Conservation (phyloP, 345 rosid species). For the Ceriops decandra region DNA sequence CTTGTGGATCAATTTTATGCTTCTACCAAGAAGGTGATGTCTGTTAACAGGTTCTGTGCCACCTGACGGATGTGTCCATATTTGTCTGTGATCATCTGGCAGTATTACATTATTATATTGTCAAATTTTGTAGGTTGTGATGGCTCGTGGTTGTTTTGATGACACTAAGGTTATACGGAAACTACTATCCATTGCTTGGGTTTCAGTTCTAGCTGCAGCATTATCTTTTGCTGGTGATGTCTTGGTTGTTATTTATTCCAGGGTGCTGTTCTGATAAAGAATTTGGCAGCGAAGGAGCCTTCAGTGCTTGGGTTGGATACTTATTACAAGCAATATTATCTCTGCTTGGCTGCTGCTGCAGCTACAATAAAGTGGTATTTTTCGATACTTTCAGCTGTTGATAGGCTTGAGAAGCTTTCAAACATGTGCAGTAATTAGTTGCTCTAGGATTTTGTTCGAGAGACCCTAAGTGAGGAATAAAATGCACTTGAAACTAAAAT, state of each 20-base stretch:
- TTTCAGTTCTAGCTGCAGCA: conserved; percentile 10
- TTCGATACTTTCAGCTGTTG: conserved; percentile 10
- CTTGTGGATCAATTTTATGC: conserved; percentile 63
- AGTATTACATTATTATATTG: not conserved
- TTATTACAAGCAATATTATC: conserved; percentile 95
- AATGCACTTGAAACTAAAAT: conserved; percentile 2
- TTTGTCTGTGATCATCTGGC: conserved; percentile 4
- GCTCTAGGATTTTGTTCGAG: too few relatives aligned
- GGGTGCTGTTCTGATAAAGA: conserved; percentile 84
- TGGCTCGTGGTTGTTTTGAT: conserved; percentile 89
- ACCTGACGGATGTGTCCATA: not conserved
- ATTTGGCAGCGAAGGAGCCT: conserved; percentile 81
- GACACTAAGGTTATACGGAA: conserved; percentile 76
- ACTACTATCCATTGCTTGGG: conserved; percentile 12
- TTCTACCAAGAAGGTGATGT: conserved; percentile 69
- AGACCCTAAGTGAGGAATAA: not conserved
- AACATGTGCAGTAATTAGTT: not conserved
- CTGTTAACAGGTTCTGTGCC: conserved; percentile 7
- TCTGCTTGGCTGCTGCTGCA: conserved; percentile 87
- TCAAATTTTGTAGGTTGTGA: conserved; percentile 53
- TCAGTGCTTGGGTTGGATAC: conserved; percentile 86
- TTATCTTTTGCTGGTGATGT: conserved; percentile 21
- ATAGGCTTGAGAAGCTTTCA: conserved; percentile 8
- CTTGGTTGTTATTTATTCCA: conserved; percentile 34
- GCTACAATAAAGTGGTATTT: conserved; percentile 84